Evolutionary conservation across 2,329 filamentous ascomycete genomes (phyloP).

Genomic region (Claviceps sp.): DNA sequence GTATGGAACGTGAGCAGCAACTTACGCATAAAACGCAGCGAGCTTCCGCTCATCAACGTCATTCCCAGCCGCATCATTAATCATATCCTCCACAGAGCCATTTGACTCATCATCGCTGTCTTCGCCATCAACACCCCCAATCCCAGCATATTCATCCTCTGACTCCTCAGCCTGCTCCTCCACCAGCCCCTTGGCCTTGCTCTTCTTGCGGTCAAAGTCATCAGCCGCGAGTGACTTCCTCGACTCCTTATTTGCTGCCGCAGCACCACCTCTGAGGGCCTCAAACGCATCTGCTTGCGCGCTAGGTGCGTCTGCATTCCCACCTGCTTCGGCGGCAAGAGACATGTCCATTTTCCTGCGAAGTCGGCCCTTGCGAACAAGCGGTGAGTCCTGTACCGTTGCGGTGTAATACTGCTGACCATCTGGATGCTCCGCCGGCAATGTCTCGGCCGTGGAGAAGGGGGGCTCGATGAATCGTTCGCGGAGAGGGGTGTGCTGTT

Average conservation of each 20-base stretch:
- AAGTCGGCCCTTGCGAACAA: constrained; percentile 46
- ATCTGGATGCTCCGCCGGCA: constrained; percentile 30
- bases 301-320: constrained; percentile 1
- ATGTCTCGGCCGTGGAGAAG: constrained; percentile 57
- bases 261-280: constrained; percentile 53
- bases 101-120: constrained; percentile 62
- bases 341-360: constrained; percentile 26
- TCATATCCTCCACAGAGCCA: constrained; percentile 70
- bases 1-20: constrained; percentile 14
- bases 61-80: constrained; percentile 69
- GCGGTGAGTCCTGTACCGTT: constrained; percentile 46
- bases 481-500: constrained; percentile 57
- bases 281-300: constrained; percentile 42
- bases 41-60: constrained; percentile 68
- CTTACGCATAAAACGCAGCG: constrained; percentile 81
- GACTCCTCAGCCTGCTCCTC: constrained; percentile 94
- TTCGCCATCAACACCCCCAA: constrained; percentile 83
- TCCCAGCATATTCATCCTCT: constrained; percentile 91
- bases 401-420: constrained; percentile 20
- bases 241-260: constrained; percentile 21
- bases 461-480: constrained; percentile 52
- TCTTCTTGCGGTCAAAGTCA: constrained; percentile 71
- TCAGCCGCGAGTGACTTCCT: constrained; percentile 36
- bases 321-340: background rate
- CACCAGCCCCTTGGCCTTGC: constrained; percentile 74